These are phyloP conservation scores for Candida stauntonica DNA, from an alignment of 805 yeast genomes.

Conservation along the genomic window DNA sequence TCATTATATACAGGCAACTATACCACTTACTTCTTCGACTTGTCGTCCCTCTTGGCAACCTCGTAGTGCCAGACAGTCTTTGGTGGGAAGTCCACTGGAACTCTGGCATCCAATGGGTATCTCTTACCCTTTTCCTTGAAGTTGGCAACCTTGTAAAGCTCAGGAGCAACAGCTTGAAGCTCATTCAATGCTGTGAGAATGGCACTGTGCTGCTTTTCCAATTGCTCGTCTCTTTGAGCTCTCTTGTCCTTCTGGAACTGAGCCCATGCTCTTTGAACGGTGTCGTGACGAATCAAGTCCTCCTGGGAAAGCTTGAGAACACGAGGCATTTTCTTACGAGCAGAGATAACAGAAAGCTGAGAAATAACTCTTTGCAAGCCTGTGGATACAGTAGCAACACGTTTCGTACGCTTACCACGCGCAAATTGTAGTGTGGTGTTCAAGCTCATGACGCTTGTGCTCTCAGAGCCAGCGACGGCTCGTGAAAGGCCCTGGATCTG, in stretches of 20 bases:
- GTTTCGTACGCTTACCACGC: constrained; percentile 49
- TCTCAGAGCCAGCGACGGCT: constrained; percentile 5
- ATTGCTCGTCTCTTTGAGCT: constrained; percentile 35
- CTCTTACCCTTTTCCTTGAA: constrained; percentile 47
- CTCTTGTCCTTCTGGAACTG: constrained; percentile 51
- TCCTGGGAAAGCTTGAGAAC: constrained; percentile 70
- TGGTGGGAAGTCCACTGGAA: constrained; percentile 90
- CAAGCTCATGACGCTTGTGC: background rate
- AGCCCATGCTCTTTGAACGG: constrained; percentile 82
- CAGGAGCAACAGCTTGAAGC: constrained; percentile 47
- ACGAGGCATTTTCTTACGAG: constrained; percentile 84
- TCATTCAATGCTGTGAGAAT: constrained; percentile 72
- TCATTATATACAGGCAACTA: too few relatives aligned
- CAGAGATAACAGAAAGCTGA: constrained; percentile 75
- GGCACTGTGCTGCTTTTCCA: constrained; percentile 58
- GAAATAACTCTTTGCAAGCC: constrained; percentile 44
- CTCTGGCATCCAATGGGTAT: constrained; percentile 79
- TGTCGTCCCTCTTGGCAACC: constrained; percentile 27
- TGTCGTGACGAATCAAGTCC: constrained; percentile 79
- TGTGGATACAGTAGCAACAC: constrained; percentile 36
- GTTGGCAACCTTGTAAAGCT: constrained; percentile 61
- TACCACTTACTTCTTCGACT: constrained; percentile 1
- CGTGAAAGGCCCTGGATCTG: constrained; percentile 5
- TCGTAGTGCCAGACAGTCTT: constrained; percentile 72
- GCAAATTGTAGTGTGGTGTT: constrained; percentile 25